These are phyloP conservation scores for Pythium graminicola DNA, from an alignment of 352 stramenopile genomes.

Conservation along the genomic window DNA sequence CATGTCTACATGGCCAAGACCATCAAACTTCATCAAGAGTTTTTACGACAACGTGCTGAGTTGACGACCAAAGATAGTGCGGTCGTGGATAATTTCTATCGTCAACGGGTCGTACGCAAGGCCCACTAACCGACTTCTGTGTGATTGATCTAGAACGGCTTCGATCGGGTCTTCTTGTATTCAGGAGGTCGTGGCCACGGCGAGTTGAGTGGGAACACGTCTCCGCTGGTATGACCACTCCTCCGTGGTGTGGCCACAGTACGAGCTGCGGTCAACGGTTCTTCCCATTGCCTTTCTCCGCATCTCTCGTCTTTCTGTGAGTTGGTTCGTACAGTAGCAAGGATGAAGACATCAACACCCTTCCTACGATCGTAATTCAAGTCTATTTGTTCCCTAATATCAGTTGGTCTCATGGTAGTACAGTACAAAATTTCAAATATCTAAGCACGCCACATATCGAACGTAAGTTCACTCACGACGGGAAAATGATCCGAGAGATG, in stretches of 20 bases:
- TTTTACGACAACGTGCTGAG: conserved; percentile 27
- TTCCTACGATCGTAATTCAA: no score
- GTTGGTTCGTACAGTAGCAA: no score
- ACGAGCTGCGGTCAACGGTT: no score
- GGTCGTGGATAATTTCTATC: conserved; percentile 74
- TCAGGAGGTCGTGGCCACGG: no score
- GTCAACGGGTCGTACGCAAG: conserved; percentile 62
- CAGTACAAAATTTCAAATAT: background rate
- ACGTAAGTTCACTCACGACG: conserved; percentile 60
- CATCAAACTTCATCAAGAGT: conserved; percentile 48
- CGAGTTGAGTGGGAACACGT: no score
- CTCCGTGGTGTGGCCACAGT: no score
- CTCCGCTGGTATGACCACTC: no score
- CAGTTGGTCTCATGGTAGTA: background rate
- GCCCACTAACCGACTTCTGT: conserved; percentile 28
- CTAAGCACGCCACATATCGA: conserved; percentile 51
- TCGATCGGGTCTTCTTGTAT: background rate
- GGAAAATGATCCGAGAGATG: conserved; percentile 78
- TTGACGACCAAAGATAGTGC: conserved; percentile 19
- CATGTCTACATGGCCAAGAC: conserved; percentile 66
- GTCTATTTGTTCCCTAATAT: background rate
- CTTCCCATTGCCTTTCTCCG: no score
- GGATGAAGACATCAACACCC: no score
- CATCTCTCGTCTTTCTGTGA: no score
- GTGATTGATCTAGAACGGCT: conserved; percentile 3